Percentiles rank a stretch among this genome's conserved stretches.
Evolutionary conservation across 2,329 filamentous ascomycete genomes (phyloP).

Genomic region (Ceratocystis huliohia): DNA sequence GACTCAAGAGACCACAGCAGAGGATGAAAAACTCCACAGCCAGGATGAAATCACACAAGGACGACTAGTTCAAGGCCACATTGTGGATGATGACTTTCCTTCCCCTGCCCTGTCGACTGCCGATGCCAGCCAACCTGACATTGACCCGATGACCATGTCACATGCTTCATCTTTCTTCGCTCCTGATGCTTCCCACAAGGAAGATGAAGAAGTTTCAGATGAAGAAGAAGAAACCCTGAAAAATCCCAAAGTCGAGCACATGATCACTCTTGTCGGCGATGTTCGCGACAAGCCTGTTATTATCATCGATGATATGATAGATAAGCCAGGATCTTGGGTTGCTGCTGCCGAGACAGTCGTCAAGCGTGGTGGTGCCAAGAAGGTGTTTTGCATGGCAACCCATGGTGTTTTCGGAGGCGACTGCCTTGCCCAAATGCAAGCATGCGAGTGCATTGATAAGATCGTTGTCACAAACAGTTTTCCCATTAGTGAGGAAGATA

Average conservation of each 20-base stretch:
- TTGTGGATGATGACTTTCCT: slow-evolving; percentile 86
- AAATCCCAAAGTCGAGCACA: slow-evolving; percentile 73
- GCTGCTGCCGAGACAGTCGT: slow-evolving; percentile 93
- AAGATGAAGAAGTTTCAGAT: slow-evolving; percentile 70
- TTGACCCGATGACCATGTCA: slow-evolving; percentile 71
- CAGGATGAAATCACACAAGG: slow-evolving; percentile 85
- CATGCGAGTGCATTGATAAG: slow-evolving; percentile 82
- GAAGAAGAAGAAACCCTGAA: slow-evolving; percentile 86
- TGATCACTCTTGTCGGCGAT: slow-evolving; percentile 94
- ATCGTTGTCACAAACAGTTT: slow-evolving; percentile 97
- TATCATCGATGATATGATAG: slow-evolving; percentile 98
- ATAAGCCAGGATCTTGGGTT: slow-evolving; percentile 94
- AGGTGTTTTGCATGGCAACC: slow-evolving; percentile 94
- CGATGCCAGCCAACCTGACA: slow-evolving; percentile 52
- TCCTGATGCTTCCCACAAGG: slow-evolving; percentile 56
- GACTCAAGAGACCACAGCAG: slow-evolving; percentile 28
- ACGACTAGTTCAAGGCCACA: slow-evolving; percentile 80
- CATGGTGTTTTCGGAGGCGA: slow-evolving; percentile 90
- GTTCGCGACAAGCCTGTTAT: slow-evolving; percentile 80
- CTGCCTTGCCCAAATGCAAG: slow-evolving; percentile 77
- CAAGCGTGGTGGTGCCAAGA: slow-evolving; percentile 80
- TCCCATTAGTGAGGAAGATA: slow-evolving; percentile 67
- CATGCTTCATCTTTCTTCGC: slow-evolving; percentile 71
- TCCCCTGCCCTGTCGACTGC: slow-evolving; percentile 61
- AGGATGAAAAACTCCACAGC: slow-evolving; percentile 61